Base-by-base conservation (phyloP, 139 green algal species). In the Coelastrella sp. region DNA sequence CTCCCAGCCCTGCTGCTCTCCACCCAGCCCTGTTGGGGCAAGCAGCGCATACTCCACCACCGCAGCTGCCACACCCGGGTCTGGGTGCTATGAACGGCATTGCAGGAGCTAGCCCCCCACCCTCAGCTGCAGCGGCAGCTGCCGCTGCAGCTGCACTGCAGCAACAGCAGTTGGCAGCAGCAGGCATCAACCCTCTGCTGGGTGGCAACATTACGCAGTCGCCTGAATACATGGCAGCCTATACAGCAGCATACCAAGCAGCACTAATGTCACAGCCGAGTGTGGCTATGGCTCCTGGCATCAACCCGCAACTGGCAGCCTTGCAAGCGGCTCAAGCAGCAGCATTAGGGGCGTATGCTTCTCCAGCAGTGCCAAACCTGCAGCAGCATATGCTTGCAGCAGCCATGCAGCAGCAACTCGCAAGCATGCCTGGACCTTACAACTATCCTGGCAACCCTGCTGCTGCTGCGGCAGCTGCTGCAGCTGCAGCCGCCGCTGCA, bases 241-340 rank as follows among this genome's bases (percentile, higher is more conserved):
- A 98, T 80, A 91, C 96, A 85, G 95, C 95, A 34, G 95, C 95
- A 0, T 98, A 96, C 81, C 93, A 97, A 83, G 93, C 94, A 8
- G 95, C 94, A 2, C 87, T 98, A 5, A 88, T 98, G 89, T 93
- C 94, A 83, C 94, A 97, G 85, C 89, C 93, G 76, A 71, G 89
- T n/a, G 53, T 94, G 69, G 50, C 88, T 30, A 45, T 57, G 21
- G 35, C 69, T 5, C 83, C 67, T 30, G 45, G 86, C 15, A 35
- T 84, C 21, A 79, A 74, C 40, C 83, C 91, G 6, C 93, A 96
- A 86, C 87, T 95, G 51, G 91, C 93, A 51, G 76, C 48, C 51
- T 43, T 88, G 75, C 81, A 85, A 57, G 90, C 91, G 1, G 91
- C 92, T 30, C 86, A 90, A 21, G 89, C 87, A 40, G 90, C 90